These are phyloP conservation scores for Silene uniflora DNA, from an alignment of 148 eudicot genomes.

Conservation along the genomic window DNA sequence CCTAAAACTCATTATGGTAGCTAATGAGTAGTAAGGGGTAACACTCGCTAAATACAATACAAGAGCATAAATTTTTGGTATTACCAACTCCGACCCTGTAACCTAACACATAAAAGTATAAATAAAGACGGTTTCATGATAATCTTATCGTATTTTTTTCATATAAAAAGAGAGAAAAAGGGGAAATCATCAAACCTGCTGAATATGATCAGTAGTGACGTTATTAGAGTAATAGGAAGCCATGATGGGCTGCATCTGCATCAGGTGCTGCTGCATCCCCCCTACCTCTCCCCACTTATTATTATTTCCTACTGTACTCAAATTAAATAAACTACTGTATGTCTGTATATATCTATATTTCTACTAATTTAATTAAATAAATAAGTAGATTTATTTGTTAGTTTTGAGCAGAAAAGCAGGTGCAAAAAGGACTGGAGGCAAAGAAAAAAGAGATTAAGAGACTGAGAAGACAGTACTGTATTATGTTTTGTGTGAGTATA, in stretches of 20 bases:
- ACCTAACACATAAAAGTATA: no score
- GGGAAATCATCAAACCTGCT: conserved; percentile 55
- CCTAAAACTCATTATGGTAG: no score
- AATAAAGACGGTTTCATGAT: neutral
- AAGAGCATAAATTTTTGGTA: no score
- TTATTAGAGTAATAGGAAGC: conserved; percentile 87
- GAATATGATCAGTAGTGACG: conserved; percentile 95
- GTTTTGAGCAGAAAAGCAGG: neutral
- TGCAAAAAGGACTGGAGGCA: neutral
- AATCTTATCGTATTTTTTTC: no score
- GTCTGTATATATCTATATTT: no score
- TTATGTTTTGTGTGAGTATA: neutral
- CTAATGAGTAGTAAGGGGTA: no score
- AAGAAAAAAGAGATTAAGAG: conserved; percentile 18
- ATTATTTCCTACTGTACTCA: neutral
- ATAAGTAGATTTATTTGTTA: no score
- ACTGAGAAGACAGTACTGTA: conserved; percentile 29
- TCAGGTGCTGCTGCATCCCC: conserved; percentile 93
- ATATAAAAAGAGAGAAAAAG: neutral
- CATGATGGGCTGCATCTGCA: conserved; percentile 99
- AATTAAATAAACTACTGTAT: neutral
- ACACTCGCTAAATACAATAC: no score
- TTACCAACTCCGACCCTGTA: no score
- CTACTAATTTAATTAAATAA: no score
- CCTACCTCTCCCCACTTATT: conserved; percentile 4